Evolutionary conservation across 2,329 filamentous ascomycete species (phyloP), one percentile per base, ranked within the genome.

Genomic region (Sarocladium brachiariae): DNA sequence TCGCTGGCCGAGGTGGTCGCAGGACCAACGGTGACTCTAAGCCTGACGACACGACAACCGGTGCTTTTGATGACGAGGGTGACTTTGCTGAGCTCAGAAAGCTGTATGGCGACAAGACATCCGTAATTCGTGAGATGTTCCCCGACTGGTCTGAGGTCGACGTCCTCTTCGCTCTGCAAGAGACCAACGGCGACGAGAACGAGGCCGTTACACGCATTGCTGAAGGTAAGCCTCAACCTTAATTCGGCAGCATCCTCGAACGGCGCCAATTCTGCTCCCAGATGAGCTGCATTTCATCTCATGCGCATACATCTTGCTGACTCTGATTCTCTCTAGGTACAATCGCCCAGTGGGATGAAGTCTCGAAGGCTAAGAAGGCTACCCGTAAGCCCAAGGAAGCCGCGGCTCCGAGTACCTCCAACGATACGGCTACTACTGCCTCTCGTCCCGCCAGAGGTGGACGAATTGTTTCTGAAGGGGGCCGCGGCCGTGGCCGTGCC

Each of bases 101-200:
- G 76, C 84, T 88, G 68, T 93, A 95, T 66, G 80, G 86, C 63
- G 74, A 75, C 63, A 88, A 92, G 73, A 80, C 96, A 61, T 76
- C 77, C 55, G 83, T 85, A 62, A 83, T 99, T 67, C 90, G 89
- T 73, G 91, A 96, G 69, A 84, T 97, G 74, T 96, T 96, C 74
- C 83, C 89, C 53, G 86, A 90, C 70, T 97, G 92, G 93, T 92
- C 90, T 60, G 89, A 96, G 64, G 89, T 91, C 68, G 92, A 97
- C 68, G 82, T 97, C 56, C 83, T 97, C 57, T 93, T 93, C 67
- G 91, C 91, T 55, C 78, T 99, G 53, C 83, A 95, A 69, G 93
- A 99, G 75, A 86, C 85, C 51, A 80, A 88, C 61, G 88, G 87
- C 61, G 87, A 93, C 69, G 76, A 89, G 62, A 80, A 86, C 59